phyloP scores from a whole-genome alignment of 192 early-diverging fungal genomes.

The Backusella luteola region DNA sequence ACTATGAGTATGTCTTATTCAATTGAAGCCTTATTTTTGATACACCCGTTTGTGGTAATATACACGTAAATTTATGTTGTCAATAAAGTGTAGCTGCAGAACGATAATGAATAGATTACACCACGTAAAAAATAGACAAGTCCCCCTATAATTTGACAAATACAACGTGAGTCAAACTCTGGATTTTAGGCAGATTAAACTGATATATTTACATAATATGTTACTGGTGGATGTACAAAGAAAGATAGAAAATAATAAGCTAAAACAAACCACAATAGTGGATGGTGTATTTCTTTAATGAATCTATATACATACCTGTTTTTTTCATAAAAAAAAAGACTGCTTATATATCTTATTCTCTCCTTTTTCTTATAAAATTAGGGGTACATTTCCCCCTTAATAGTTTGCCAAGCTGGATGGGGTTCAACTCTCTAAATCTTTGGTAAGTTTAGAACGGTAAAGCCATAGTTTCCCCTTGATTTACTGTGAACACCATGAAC shows the following conservation, averaged over 20 bases:
- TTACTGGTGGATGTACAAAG: neutral
- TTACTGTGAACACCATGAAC: neutral
- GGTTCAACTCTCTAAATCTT: too few species aligned
- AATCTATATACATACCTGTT: neutral
- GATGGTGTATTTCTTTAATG: neutral
- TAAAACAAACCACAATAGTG: neutral
- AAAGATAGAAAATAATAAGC: neutral
- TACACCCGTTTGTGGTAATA: neutral
- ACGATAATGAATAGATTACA: neutral
- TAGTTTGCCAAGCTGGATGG: neutral
- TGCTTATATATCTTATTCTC: too few species aligned
- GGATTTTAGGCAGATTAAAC: neutral
- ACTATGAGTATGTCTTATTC: neutral
- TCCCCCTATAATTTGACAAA: neutral
- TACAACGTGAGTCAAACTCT: neutral
- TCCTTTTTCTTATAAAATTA: too few species aligned
- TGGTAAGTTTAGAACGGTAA: too few species aligned
- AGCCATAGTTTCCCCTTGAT: neutral
- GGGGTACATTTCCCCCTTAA: neutral
- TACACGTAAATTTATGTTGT: neutral
- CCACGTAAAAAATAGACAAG: neutral
- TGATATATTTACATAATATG: neutral
- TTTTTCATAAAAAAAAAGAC: neutral
- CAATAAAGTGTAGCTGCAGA: neutral
- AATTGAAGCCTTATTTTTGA: neutral